These are phyloP conservation scores for Inonotus obliquus DNA, from an alignment of 1,284 basidiomycete species.

Conservation along the genomic window DNA sequence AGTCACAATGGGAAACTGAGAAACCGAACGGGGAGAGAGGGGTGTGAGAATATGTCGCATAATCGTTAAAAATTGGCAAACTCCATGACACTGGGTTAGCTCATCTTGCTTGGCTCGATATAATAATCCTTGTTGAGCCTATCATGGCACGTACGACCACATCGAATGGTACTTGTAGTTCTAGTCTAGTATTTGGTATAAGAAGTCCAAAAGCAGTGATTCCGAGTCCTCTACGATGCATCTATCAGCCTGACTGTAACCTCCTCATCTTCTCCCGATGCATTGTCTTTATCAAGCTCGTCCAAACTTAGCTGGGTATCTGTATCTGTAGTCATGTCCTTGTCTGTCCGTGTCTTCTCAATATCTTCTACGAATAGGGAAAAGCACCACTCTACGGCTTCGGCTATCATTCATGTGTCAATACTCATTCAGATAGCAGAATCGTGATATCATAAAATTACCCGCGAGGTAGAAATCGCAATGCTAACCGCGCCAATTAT, in stretches of 20 bases:
- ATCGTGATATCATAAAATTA: background rate
- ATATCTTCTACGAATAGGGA: slow-evolving; percentile 31
- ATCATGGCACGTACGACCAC: no score
- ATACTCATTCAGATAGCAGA: background rate
- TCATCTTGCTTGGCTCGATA: no score
- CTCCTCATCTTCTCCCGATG: background rate
- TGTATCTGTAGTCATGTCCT: background rate
- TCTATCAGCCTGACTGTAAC: background rate
- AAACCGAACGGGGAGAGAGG: no score
- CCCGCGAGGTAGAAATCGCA: slow-evolving; percentile 31
- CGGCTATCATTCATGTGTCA: slow-evolving; percentile 40
- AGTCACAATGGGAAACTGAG: no score
- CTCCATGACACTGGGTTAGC: no score
- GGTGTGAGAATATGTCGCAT: no score
- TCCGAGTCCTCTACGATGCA: background rate
- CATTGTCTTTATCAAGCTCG: background rate
- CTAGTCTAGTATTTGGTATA: no score
- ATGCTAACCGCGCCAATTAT: slow-evolving; percentile 23
- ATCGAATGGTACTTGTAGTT: no score
- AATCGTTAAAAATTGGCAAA: no score
- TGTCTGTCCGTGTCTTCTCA: slow-evolving; percentile 16
- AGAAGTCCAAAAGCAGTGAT: no score
- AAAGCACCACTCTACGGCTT: slow-evolving; percentile 56
- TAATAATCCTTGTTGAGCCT: no score
- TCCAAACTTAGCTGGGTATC: background rate